Conservation (phyloP, 192 early-diverging fungal species). For the Dissophora ornata region DNA sequence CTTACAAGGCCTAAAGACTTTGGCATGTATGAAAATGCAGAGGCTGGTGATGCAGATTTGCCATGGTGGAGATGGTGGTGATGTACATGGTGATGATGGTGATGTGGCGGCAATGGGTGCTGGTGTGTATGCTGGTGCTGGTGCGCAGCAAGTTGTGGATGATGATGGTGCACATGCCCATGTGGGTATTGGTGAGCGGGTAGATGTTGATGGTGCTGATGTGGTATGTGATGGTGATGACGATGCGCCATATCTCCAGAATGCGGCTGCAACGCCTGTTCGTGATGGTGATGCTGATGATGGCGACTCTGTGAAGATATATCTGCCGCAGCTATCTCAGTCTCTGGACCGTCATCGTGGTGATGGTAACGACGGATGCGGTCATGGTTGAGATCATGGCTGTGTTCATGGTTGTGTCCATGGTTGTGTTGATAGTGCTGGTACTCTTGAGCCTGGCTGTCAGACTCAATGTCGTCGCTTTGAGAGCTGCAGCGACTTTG, state of each 20-base stretch:
- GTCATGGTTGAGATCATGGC: too few relatives aligned
- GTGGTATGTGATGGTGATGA: conserved; percentile 24
- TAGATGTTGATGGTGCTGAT: conserved; percentile 2
- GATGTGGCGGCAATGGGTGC: conserved; percentile 13
- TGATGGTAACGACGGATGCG: too few relatives aligned
- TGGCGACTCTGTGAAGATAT: too few relatives aligned
- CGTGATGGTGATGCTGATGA: conserved; percentile 12
- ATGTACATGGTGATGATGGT: conserved; percentile 34
- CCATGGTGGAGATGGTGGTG: conserved; percentile 39
- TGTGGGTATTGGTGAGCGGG: conserved; percentile 12
- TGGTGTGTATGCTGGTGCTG: conserved; percentile 18
- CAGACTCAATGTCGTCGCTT: neutral
- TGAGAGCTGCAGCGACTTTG: conserved; percentile 1
- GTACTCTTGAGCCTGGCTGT: neutral
- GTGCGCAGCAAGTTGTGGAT: neutral
- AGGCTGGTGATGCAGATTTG: conserved; percentile 2
- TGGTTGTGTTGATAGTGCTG: conserved; percentile 2
- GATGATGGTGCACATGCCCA: conserved; percentile 9
- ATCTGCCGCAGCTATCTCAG: too few relatives aligned
- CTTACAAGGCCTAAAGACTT: conserved; percentile 38
- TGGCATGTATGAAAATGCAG: conserved; percentile 48
- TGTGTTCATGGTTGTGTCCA: too few relatives aligned
- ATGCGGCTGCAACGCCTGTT: neutral
- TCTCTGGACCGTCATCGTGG: too few relatives aligned
- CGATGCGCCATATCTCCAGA: neutral